A percentile compares a stretch with the other conserved stretches of the same genome.
Evolutionary conservation across 1,139 yeast species (phyloP).

Genomic region (Debaryomyces nepalensis): DNA sequence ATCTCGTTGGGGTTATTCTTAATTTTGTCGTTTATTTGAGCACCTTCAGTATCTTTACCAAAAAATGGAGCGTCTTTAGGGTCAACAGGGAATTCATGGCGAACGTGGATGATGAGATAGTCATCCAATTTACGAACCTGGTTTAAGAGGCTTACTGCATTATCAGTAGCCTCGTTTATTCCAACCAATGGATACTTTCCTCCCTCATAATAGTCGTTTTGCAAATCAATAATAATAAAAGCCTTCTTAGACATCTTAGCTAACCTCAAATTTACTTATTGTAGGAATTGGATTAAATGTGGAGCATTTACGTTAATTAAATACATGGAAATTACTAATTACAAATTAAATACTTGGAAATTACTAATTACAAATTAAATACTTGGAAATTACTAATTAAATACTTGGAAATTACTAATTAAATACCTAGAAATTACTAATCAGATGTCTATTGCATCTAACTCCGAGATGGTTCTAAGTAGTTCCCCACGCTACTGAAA

Average conservation of each 20-base stretch:
- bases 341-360: no score
- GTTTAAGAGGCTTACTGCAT: conserved; percentile 4
- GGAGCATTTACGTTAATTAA: no score
- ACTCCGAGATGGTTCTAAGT: no score
- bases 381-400: no score
- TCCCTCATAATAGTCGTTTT: conserved; percentile 13
- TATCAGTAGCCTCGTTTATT: conserved; percentile 11
- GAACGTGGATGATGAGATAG: conserved; percentile 13
- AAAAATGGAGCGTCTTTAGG: conserved; percentile 15
- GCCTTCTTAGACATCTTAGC: conserved; percentile 12
- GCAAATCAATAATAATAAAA: conserved; percentile 15
- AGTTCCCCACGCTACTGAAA: no score
- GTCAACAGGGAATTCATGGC: conserved; percentile 15
- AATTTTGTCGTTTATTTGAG: conserved; percentile 12
- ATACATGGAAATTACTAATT: no score
- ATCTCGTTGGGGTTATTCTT: conserved; percentile 6
- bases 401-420: no score
- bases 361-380: no score
- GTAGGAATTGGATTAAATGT: background rate
- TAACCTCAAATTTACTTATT: background rate
- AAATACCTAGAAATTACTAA: no score
- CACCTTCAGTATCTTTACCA: conserved; percentile 14
- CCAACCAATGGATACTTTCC: conserved; percentile 13
- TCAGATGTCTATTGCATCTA: no score
- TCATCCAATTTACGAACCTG: conserved; percentile 1